Evolutionary conservation across 73 alveolate genomes (phyloP), one percentile per base, ranked within the genome.

Genomic region (Stentor roeselii): DNA sequence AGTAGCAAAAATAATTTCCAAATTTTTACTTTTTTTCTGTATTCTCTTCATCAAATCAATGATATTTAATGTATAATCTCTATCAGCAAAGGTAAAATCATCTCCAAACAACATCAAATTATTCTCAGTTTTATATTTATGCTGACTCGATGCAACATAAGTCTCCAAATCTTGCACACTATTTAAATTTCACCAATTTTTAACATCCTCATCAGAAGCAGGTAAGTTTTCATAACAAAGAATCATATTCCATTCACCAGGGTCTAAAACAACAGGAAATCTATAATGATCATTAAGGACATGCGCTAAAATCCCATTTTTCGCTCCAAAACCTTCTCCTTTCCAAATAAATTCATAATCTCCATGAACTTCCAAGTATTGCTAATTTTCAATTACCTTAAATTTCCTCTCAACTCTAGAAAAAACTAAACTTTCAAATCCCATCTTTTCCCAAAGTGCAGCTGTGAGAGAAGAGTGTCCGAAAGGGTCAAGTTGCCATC

Each of bases 401-500:
- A 67, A 67, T 0, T 67, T 32, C 0, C 6, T 34, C 2, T 90
- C 91, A 1, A 87, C 78, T 60, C 96, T 50, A 3, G 90, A 40
- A 3, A 87, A 36, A 50, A 87, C 89, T 21, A 90, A 37, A 3
- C 83, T 41, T 15, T 90, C 96, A 82, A 83, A 78, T 4, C 96
- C 96, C 14, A 83, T 75, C 41, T 42, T 75, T 58, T 83, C 59
- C 1, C 84, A 78, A n/a, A 91, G 3, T 2, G 76, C 42, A n/a
- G 94, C 92, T 58, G 89, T 95, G 3, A 88, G 83, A 2, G 91
- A 74, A 60, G 92, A 83, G 82, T 92, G 93, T 2, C 99, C 99
- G 80, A 95, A 95, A 11, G 97, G 93, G 85, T 95, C 98, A 36
- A 95, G 59, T 86, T 93, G 91, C 95, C 97, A 95, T 3, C 90